phyloP scores from a whole-genome alignment of 345 rosid genomes.

The Eucalyptus regnans region DNA sequence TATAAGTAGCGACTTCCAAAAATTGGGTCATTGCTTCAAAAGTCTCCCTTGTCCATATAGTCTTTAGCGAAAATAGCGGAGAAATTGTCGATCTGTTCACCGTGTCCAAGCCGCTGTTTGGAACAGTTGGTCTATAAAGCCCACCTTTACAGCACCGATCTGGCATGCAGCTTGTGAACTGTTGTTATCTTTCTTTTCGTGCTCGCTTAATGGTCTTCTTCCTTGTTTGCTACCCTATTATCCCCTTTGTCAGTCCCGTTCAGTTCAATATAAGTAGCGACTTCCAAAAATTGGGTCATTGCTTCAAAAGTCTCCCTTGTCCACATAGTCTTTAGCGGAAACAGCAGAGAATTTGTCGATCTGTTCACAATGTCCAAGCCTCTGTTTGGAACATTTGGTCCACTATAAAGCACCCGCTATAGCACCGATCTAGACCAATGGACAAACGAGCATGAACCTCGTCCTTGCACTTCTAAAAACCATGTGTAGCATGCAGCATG shows the following conservation, averaged over 20 bases:
- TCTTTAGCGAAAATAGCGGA: no score
- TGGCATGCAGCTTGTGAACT: background rate
- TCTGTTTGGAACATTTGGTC: background rate
- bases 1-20: background rate
- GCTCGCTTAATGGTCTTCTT: background rate
- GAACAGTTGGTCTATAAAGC: background rate
- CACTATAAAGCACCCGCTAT: background rate
- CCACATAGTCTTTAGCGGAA: no score
- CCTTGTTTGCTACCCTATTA: background rate
- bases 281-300: no score
- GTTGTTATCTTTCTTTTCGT: background rate
- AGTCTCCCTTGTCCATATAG: no score
- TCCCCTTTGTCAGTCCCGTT: background rate
- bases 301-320: no score
- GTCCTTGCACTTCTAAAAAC: background rate
- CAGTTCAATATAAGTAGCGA: background rate
- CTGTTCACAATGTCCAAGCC: background rate
- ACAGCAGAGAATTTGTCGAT: background rate
- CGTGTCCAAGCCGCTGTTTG: background rate
- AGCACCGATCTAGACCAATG: background rate
- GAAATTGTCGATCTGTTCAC: background rate
- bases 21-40: no score
- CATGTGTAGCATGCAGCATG: background rate
- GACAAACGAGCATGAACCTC: background rate
- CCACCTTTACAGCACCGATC: background rate